Evolutionary conservation across 345 rosid species (phyloP).

Genomic region (Excoecaria cochinchinensis): DNA sequence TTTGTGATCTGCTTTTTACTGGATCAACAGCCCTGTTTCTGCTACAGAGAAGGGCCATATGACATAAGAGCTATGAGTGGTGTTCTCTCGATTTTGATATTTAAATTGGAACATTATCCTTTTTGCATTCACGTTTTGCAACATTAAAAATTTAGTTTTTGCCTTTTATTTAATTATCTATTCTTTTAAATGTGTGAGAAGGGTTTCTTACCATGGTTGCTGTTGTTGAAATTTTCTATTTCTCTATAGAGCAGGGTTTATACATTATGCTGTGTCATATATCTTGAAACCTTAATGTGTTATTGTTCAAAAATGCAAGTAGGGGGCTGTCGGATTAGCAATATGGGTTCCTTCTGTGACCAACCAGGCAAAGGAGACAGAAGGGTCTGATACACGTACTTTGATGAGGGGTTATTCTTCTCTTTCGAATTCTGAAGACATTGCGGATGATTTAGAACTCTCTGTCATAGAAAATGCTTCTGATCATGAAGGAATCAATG

Average conservation of each 20-base stretch:
- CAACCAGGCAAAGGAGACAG: constrained; percentile 77
- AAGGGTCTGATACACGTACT: constrained; percentile 52
- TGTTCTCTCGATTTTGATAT: not conserved
- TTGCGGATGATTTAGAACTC: constrained; percentile 59
- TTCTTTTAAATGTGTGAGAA: not conserved
- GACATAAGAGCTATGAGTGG: not conserved
- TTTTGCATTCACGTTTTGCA: not conserved
- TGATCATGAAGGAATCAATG: constrained; percentile 53
- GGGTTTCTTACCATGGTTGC: constrained; percentile 5
- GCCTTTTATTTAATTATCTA: not conserved
- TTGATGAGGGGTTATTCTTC: constrained; percentile 71
- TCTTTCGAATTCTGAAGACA: constrained; percentile 52
- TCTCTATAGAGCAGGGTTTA: not conserved
- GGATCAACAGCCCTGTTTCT: not conserved
- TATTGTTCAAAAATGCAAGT: constrained; percentile 20
- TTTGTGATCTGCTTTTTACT: not conserved
- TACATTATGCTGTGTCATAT: not conserved
- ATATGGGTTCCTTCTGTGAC: constrained; percentile 98
- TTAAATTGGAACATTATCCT: not conserved
- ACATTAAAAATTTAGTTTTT: not conserved
- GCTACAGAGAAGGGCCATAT: not conserved
- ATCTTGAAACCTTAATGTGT: not conserved
- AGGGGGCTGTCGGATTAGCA: constrained; percentile 99
- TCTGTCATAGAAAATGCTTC: constrained; percentile 44
- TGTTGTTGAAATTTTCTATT: constrained; percentile 2